Conservation (phyloP, 2,329 filamentous ascomycete species). For the Pestalotiopsis sp. region DNA sequence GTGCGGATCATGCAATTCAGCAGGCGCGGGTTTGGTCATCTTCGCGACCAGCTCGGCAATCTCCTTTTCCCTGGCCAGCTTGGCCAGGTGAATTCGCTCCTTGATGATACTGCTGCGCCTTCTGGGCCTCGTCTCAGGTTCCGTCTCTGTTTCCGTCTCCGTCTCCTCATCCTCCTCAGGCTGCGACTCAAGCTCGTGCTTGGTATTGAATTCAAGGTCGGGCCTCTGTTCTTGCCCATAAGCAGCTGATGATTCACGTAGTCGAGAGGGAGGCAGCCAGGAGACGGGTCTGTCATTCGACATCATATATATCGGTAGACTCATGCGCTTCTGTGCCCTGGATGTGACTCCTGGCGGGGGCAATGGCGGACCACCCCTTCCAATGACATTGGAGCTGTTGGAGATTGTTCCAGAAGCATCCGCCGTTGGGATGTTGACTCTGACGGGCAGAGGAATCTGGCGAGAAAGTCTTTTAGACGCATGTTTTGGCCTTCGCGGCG, state of each 20-base stretch:
- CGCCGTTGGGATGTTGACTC: slow-evolving; percentile 25
- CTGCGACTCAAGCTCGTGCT: neutral
- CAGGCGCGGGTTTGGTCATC: slow-evolving; percentile 8
- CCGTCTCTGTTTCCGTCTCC: neutral
- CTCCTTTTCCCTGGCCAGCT: slow-evolving; percentile 21
- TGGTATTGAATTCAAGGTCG: neutral
- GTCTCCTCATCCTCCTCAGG: neutral
- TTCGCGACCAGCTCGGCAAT: slow-evolving; percentile 21
- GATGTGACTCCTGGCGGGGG: slow-evolving; percentile 4
- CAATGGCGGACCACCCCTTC: slow-evolving; percentile 14
- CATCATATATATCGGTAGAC: slow-evolving; percentile 12
- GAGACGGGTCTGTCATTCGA: neutral
- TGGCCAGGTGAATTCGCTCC: slow-evolving; percentile 21
- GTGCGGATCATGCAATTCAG: neutral
- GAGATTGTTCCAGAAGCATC: slow-evolving; percentile 19
- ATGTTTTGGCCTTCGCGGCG: slow-evolving; percentile 20
- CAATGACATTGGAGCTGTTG: slow-evolving; percentile 6
- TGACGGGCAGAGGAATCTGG: slow-evolving; percentile 23
- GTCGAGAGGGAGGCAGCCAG: neutral
- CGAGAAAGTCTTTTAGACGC: slow-evolving; percentile 23
- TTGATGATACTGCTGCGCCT: slow-evolving; percentile 15
- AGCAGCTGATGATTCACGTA: neutral
- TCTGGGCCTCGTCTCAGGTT: slow-evolving; percentile 1
- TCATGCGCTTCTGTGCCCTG: slow-evolving; percentile 17
- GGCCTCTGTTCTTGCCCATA: neutral